Percentiles rank a stretch among this genome's conserved stretches.
phyloP scores from a whole-genome alignment of 2,329 filamentous ascomycete genomes.

The Fusarium drepaniforme region DNA sequence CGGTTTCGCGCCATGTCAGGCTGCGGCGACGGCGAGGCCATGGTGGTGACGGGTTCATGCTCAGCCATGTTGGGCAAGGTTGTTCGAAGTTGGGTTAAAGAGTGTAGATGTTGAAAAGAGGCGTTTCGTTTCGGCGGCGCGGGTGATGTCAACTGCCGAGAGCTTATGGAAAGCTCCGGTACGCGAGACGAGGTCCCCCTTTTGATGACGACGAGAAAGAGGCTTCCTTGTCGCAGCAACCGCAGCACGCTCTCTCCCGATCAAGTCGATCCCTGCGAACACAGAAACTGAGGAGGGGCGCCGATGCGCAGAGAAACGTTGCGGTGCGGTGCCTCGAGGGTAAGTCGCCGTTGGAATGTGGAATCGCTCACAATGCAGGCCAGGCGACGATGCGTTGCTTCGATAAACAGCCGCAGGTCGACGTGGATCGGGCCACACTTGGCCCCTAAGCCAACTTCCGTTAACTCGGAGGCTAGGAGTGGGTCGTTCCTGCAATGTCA shows the following conservation, averaged over 20 bases:
- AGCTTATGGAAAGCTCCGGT: slow-evolving; percentile 28
- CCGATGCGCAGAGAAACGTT: slow-evolving; percentile 33
- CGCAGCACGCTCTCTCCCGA: slow-evolving; percentile 25
- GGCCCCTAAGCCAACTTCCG: slow-evolving; percentile 36
- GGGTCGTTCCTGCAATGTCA: slow-evolving; percentile 31
- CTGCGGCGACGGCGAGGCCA: slow-evolving; percentile 63
- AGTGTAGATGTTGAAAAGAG: slow-evolving; percentile 34
- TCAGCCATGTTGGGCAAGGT: slow-evolving; percentile 42
- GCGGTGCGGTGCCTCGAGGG: slow-evolving; percentile 21
- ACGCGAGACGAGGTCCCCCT: slow-evolving; percentile 39
- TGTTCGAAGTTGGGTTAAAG: slow-evolving; percentile 8
- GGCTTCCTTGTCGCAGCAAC: slow-evolving; percentile 29
- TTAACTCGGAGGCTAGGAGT: slow-evolving; percentile 24
- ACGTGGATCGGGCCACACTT: slow-evolving; percentile 38
- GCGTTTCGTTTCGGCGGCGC: slow-evolving; percentile 27
- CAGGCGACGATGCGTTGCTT: slow-evolving; percentile 40
- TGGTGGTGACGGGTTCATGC: slow-evolving; percentile 43
- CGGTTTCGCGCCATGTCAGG: slow-evolving; percentile 80
- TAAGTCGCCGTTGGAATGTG: slow-evolving; percentile 40
- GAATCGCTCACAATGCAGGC: slow-evolving; percentile 37
- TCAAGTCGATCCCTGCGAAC: slow-evolving; percentile 16
- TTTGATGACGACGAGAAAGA: slow-evolving; percentile 24
- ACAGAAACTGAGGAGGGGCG: slow-evolving; percentile 22
- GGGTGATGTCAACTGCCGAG: slow-evolving; percentile 27
- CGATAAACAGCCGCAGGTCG: slow-evolving; percentile 40